Evolutionary conservation across 2,329 filamentous ascomycete genomes (phyloP).

Genomic region (Trichoderma hamatum): DNA sequence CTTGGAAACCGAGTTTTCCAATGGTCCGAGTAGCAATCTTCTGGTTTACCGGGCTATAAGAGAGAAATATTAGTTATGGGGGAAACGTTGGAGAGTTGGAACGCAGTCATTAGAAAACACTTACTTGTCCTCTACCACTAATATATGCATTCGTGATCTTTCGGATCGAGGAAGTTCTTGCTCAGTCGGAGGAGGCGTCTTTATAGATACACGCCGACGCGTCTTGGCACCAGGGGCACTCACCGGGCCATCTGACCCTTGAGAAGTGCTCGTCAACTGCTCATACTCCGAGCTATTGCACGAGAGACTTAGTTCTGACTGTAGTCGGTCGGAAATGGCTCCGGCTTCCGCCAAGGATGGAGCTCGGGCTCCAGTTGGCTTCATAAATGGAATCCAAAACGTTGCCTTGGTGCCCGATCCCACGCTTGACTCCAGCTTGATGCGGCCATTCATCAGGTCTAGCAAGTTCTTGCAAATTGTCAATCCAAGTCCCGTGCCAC

Average conservation of each 20-base stretch:
- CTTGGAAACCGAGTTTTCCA: conserved; percentile 70
- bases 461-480: conserved; percentile 82
- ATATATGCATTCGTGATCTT: conserved; percentile 65
- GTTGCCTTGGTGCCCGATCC: conserved; percentile 72
- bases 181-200: conserved; percentile 45
- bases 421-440: conserved; percentile 67
- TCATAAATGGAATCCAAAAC: conserved; percentile 78
- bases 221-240: conserved; percentile 32
- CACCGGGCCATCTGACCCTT: conserved; percentile 35
- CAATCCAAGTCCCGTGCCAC: conserved; percentile 75
- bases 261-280: conserved; percentile 47
- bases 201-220: conserved; percentile 40
- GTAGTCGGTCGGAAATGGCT: conserved; percentile 67
- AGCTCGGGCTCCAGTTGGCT: conserved; percentile 56
- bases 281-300: conserved; percentile 69
- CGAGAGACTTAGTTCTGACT: conserved; percentile 65
- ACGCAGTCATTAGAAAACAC: conserved; percentile 37
- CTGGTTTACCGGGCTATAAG: conserved; percentile 64
- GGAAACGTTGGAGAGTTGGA: not conserved
- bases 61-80: conserved; percentile 28
- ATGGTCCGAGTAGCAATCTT: conserved; percentile 78
- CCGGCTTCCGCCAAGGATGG: conserved; percentile 63
- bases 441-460: conserved; percentile 78
- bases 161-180: conserved; percentile 58
- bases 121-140: conserved; percentile 82